Conservation (phyloP, 2,329 filamentous ascomycete genomes). For the Aspergillaceae sp. region DNA sequence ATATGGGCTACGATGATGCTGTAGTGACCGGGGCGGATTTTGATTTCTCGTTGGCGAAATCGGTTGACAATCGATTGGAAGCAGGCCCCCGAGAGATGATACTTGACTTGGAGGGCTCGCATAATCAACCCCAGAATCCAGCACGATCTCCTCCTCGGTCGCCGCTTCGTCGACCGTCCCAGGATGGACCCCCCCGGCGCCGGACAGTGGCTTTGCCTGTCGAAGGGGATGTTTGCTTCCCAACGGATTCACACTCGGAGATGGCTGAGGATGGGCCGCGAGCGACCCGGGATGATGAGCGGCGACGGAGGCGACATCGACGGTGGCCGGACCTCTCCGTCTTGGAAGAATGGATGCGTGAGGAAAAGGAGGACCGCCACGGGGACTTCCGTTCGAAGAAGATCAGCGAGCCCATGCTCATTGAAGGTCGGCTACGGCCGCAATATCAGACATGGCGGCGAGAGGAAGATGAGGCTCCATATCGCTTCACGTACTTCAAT, state of each 20-base stretch:
- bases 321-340: constrained; percentile 81
- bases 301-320: constrained; percentile 53
- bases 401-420: constrained; percentile 85
- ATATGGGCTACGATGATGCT: constrained; percentile 48
- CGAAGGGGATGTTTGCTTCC: constrained; percentile 89
- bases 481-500: constrained; percentile 97
- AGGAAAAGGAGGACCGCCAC: constrained; percentile 81
- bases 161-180: constrained; percentile 28
- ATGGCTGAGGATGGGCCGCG: constrained; percentile 58
- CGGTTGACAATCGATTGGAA: constrained; percentile 28
- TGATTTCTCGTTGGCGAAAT: constrained; percentile 30
- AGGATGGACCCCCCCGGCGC: constrained; percentile 38
- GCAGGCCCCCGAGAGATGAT: constrained; percentile 31
- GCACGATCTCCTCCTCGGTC: constrained; percentile 34
- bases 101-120: constrained; percentile 37
- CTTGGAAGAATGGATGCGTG: constrained; percentile 79
- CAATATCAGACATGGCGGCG: constrained; percentile 74
- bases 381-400: constrained; percentile 79
- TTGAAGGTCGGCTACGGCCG: constrained; percentile 80
- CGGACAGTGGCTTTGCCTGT: constrained; percentile 56
- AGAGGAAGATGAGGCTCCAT: constrained; percentile 80
- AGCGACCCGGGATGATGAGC: constrained; percentile 38
- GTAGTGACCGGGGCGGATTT: constrained; percentile 37
- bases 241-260: constrained; percentile 68
- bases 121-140: constrained; percentile 11